These are phyloP conservation scores for Lepraria neglecta DNA, from an alignment of 495 filamentous ascomycete species.

Conservation along the genomic window DNA sequence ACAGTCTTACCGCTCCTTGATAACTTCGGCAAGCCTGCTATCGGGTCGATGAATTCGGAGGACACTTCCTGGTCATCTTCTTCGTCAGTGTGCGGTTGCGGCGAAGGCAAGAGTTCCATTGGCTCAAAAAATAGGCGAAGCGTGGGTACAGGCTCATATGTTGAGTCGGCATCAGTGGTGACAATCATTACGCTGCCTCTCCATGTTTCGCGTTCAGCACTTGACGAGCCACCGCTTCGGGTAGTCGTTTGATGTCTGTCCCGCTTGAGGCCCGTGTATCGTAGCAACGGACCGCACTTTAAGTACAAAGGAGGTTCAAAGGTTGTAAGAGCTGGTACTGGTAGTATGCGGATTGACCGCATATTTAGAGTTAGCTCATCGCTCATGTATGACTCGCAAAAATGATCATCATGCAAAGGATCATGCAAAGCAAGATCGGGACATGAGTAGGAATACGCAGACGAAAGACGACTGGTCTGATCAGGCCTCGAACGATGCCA, in stretches of 20 bases:
- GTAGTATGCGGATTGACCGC: slow-evolving; percentile 35
- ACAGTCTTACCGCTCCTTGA: slow-evolving; percentile 72
- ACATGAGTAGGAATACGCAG: slow-evolving; percentile 26
- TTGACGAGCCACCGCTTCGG: slow-evolving; percentile 30
- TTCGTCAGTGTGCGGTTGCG: slow-evolving; percentile 59
- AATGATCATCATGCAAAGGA: slow-evolving; percentile 26
- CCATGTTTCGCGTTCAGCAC: slow-evolving; percentile 69
- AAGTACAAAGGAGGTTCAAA: slow-evolving; percentile 82
- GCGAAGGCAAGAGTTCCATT: slow-evolving; percentile 77
- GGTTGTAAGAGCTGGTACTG: slow-evolving; percentile 49
- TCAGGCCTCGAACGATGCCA: slow-evolving; percentile 10
- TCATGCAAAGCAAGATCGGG: slow-evolving; percentile 25
- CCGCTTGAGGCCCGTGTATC: slow-evolving; percentile 72
- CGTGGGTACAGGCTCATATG: slow-evolving; percentile 69
- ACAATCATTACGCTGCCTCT: slow-evolving; percentile 92
- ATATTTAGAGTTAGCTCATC: slow-evolving; percentile 34
- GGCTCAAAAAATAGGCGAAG: slow-evolving; percentile 80
- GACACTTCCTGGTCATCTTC: slow-evolving; percentile 56
- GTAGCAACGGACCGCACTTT: slow-evolving; percentile 81
- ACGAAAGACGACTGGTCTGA: slow-evolving; percentile 14
- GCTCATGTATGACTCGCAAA: slow-evolving; percentile 30
- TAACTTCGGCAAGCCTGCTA: slow-evolving; percentile 80
- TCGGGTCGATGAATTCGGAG: slow-evolving; percentile 79
- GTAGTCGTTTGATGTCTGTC: slow-evolving; percentile 33
- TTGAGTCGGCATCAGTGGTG: slow-evolving; percentile 72